Percentiles rank a stretch among this genome's conserved stretches.
phyloP scores from a whole-genome alignment of 345 rosid species.

The Ceriops tagal region DNA sequence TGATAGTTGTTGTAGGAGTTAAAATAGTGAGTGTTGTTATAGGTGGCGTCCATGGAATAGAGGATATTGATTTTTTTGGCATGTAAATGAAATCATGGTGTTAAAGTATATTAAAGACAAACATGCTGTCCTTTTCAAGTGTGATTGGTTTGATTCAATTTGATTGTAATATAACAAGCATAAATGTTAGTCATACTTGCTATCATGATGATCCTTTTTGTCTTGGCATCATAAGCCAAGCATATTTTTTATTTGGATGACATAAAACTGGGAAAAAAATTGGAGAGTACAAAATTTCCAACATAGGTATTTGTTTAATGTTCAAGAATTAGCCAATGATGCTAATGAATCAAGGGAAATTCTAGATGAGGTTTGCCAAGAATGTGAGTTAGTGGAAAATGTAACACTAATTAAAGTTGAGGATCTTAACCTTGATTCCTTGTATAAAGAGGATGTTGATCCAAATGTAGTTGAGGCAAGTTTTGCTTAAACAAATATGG shows the following conservation, averaged over 20 bases:
- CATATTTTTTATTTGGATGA: neutral
- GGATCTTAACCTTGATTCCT: too few relatives aligned
- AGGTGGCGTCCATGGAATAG: neutral
- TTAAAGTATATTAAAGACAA: neutral
- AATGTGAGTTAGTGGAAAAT: neutral
- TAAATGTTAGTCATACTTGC: neutral
- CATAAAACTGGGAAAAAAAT: neutral
- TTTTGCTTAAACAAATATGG: too few relatives aligned
- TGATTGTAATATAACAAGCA: neutral
- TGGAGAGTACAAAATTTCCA: neutral
- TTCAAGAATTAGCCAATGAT: neutral
- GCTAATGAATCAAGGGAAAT: neutral
- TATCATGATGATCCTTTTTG: neutral
- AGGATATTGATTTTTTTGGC: neutral
- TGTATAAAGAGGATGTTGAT: too few relatives aligned
- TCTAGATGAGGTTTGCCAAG: neutral
- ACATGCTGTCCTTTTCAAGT: neutral
- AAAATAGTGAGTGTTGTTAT: conserved; percentile 2
- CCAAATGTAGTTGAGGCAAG: too few relatives aligned
- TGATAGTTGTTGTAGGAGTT: neutral
- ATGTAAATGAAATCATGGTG: neutral
- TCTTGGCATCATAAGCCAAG: neutral
- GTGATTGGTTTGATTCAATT: neutral
- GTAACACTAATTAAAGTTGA: too few relatives aligned
- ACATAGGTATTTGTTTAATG: neutral